Base-by-base conservation (phyloP, 306 rosid species). In the Rosa persica region DNA sequence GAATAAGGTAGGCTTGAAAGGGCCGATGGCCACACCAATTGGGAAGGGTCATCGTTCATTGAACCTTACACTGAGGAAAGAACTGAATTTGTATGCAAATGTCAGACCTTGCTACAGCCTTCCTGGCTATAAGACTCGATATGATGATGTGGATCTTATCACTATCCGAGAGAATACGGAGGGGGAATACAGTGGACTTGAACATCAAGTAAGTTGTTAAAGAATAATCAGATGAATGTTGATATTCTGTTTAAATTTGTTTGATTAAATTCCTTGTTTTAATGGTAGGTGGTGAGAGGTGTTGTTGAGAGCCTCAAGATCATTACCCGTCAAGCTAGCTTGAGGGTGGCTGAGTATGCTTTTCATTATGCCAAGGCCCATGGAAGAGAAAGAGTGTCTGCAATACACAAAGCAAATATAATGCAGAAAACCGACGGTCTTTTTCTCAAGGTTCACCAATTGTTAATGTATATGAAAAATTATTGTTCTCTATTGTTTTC, bases 361-460 rank as follows among this genome's bases (percentile, higher is more conserved):
- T 96, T 93, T 82, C 96, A 91, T 89, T 96, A 96, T 80, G 99
- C 99, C 77, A 90, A 96, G 91, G 47, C 86, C 49, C 96, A 96
- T 47, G 99, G 99, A 62, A 96, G 99, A 81, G 86, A 89, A 82
- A 91, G 96, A 85, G 99, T 96, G 43, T 96, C 99, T 82, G 99
- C 98, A 8, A 96, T 96, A 47, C 99, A 96, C 92, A 96, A 96
- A 83, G 99, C 99, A 73, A 96, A 96, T 78, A 96, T 96, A 70
- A 96, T 96, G 99, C 98, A 96, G 86, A 96, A 96, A 88, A 96
- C 98, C 49, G 99, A 93, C 75, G 99, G 99, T 68, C 98, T 96
- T 80, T 96, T 96, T 76, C 96, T 91, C 52, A 87, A 83, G 85
- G 89, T 90, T 44, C 22, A 60, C 47, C 20, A 78, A 43, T 43